phyloP scores from a whole-genome alignment of 306 rosid genomes.

The Hippophae rhamnoides region DNA sequence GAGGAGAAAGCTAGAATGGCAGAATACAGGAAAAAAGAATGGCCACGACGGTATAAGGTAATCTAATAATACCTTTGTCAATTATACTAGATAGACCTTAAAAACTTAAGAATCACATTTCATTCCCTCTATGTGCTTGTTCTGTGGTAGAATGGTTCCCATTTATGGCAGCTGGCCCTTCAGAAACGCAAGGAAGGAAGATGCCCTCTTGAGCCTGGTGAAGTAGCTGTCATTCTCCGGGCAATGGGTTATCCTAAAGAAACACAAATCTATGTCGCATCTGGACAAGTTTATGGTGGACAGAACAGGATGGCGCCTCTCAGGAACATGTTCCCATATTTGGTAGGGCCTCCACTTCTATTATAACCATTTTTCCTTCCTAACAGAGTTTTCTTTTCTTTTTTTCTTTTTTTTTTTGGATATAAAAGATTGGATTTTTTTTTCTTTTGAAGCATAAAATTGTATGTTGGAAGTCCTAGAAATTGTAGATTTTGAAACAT shows the following conservation, averaged over 20 bases:
- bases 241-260: constrained; percentile 98
- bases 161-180: constrained; percentile 93
- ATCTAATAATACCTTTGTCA: constrained; percentile 12
- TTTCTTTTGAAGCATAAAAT: too few species aligned
- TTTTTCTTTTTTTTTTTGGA: too few species aligned
- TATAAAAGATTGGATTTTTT: too few species aligned
- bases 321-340: constrained; percentile 90
- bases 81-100: constrained; percentile 3
- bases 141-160: constrained; percentile 88
- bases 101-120: constrained; percentile 4
- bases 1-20: constrained; percentile 94
- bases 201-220: constrained; percentile 97
- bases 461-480: too few species aligned
- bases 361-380: not conserved
- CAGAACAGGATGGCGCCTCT: constrained; percentile 97
- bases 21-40: constrained; percentile 82
- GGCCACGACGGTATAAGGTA: constrained; percentile 99
- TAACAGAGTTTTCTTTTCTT: too few species aligned
- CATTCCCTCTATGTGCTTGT: constrained; percentile 18
- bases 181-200: constrained; percentile 99
- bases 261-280: constrained; percentile 97
- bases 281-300: constrained; percentile 98
- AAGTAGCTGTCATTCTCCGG: constrained; percentile 96
- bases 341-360: constrained; percentile 30
- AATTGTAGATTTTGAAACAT: too few species aligned